These are phyloP conservation scores for Plasmodium vinckei DNA, from an alignment of 169 alveolate genomes.

Conservation along the genomic window DNA sequence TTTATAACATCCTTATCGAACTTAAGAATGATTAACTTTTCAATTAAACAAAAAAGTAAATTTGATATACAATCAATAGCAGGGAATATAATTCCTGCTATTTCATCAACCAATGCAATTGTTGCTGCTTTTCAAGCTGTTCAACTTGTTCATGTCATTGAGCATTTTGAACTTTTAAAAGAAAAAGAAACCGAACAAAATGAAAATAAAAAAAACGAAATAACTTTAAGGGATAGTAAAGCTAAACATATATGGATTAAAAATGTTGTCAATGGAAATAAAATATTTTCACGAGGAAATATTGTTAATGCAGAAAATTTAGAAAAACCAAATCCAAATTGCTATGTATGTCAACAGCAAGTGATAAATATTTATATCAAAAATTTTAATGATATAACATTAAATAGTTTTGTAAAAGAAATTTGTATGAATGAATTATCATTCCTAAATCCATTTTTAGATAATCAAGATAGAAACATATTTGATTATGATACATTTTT, in stretches of 20 bases:
- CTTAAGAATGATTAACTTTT: slow-evolving; percentile 93
- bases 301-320: slow-evolving; percentile 79
- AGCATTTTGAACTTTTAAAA: slow-evolving; percentile 34
- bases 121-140: slow-evolving; percentile 94
- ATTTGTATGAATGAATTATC: slow-evolving; percentile 62
- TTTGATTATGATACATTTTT: slow-evolving; percentile 64
- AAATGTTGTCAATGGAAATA: slow-evolving; percentile 46
- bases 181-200: background rate
- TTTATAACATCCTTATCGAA: slow-evolving; percentile 94
- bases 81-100: slow-evolving; percentile 98
- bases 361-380: slow-evolving; percentile 68
- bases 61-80: slow-evolving; percentile 94
- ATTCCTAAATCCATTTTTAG: slow-evolving; percentile 59
- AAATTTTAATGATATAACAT: slow-evolving; percentile 70
- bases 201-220: slow-evolving; percentile 1
- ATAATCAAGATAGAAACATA: slow-evolving; percentile 67
- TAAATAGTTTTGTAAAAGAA: slow-evolving; percentile 74
- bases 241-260: slow-evolving; percentile 48
- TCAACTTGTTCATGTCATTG: slow-evolving; percentile 86
- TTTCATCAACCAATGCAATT: slow-evolving; percentile 96
- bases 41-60: slow-evolving; percentile 84
- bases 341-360: slow-evolving; percentile 79
- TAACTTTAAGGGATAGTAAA: slow-evolving; percentile 33
- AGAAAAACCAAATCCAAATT: slow-evolving; percentile 76
- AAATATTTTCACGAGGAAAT: slow-evolving; percentile 76